Evolutionary conservation across 352 stramenopile genomes (phyloP).

Genomic region (Blastocystis sp.): DNA sequence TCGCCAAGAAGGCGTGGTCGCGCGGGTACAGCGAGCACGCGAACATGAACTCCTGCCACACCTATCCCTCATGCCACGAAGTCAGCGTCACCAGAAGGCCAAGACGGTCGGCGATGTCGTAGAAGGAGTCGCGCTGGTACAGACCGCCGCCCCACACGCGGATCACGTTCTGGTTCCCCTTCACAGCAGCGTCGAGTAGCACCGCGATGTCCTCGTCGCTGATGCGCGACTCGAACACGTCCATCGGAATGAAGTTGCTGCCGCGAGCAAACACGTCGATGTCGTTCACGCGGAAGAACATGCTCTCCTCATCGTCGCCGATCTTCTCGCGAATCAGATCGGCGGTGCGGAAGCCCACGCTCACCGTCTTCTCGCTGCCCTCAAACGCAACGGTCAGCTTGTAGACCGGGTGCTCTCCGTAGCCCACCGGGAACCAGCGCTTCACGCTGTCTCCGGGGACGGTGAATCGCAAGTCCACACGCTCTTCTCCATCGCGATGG

Average conservation of each 20-base stretch:
- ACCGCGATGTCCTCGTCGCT: constrained; percentile 3
- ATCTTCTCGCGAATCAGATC: constrained; percentile 48
- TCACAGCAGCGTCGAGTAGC: constrained; percentile 65
- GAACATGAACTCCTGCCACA: constrained; percentile 89
- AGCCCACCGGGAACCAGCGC: constrained; percentile 45
- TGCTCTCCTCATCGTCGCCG: constrained; percentile 67
- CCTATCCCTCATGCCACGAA: neutral
- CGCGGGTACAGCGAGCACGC: constrained; percentile 85
- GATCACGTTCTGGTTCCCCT: constrained; percentile 77
- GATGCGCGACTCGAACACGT: constrained; percentile 73
- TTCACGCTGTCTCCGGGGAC: constrained; percentile 1
- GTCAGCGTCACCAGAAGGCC: constrained; percentile 79
- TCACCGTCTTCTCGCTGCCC: neutral
- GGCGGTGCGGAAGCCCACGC: constrained; percentile 52
- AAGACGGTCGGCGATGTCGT: constrained; percentile 82
- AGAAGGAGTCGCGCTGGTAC: constrained; percentile 85
- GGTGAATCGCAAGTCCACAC: constrained; percentile 3
- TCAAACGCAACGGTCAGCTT: neutral
- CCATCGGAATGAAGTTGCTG: constrained; percentile 75
- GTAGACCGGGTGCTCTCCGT: constrained; percentile 40
- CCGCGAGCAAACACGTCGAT: constrained; percentile 67
- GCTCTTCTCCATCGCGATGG: neutral
- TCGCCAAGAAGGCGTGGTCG: constrained; percentile 80
- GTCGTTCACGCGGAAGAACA: constrained; percentile 74
- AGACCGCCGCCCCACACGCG: constrained; percentile 85